A percentile compares a stretch with the other conserved stretches of the same genome.
These are phyloP conservation scores for Trametes maxima DNA, from an alignment of 768 basidiomycete genomes.

Conservation along the genomic window DNA sequence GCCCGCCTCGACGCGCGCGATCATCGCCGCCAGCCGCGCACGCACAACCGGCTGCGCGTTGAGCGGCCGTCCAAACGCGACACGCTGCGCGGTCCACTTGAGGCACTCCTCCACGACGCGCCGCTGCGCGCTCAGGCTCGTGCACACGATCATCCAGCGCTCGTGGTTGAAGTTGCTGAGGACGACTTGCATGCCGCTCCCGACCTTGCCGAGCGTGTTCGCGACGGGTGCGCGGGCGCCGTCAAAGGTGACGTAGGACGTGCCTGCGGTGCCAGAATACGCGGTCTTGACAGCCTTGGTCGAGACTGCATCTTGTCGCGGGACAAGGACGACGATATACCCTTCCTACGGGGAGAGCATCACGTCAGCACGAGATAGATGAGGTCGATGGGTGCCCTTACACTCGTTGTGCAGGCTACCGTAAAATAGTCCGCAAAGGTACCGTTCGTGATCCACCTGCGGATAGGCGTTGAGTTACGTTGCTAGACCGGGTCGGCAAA, in stretches of 20 bases:
- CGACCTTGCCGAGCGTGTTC: constrained; percentile 86
- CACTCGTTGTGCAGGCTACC: constrained; percentile 73
- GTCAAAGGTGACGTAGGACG: constrained; percentile 82
- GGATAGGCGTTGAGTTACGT: background rate
- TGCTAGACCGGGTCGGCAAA: background rate
- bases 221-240: constrained; percentile 79
- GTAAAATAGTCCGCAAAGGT: constrained; percentile 86
- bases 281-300: constrained; percentile 92
- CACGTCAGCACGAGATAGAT: background rate
- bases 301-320: constrained; percentile 68
- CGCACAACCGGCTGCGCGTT: constrained; percentile 85
- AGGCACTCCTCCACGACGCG: constrained; percentile 87
- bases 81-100: constrained; percentile 90
- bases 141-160: constrained; percentile 82
- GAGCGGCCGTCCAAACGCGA: constrained; percentile 89
- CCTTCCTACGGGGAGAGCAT: constrained; percentile 49
- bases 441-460: constrained; percentile 90
- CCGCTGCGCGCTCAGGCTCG: constrained; percentile 74
- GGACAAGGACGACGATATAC: constrained; percentile 75
- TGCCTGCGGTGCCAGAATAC: constrained; percentile 91
- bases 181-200: constrained; percentile 81
- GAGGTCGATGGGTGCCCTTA: constrained; percentile 28
- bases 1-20: constrained; percentile 80
- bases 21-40: constrained; percentile 86
- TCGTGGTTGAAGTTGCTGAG: constrained; percentile 90